Evolutionary conservation across 1,139 yeast genomes (phyloP), one percentile per base, ranked within the genome.

Genomic region (Diutina neorugosa): DNA sequence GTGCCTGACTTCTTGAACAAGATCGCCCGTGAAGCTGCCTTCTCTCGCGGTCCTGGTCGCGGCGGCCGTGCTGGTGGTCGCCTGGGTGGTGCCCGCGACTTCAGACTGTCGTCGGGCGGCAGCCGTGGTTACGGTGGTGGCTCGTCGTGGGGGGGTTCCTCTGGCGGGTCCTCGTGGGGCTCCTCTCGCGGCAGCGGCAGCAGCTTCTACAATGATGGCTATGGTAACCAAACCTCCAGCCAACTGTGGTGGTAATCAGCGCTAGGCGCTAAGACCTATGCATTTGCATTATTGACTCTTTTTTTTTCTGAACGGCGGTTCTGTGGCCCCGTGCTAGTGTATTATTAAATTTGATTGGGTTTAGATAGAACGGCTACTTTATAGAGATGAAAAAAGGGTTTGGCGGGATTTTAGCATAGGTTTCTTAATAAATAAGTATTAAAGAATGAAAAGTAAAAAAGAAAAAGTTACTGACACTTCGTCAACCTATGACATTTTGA

Each of bases 1-100:
- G 86, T 91, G 62, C 98, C 98, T 60, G 81, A 81, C 58, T 93
- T 93, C 77, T 81, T 93, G 69, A 80, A 78, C 61, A 80, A 84
- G 61, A 81, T 90, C 62, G 76, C 88, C 57, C 86, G 96, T 74
- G 98, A 91, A 75, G 72, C 81, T 54, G 72, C 85, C 53, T 77
- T 74, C 61, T 84, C 86, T 59, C 56, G 60, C 23, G 67, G 69
- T 52, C 19, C 37, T n/a, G 62, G 60, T 52, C 60, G 62, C 51
- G 59, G 61, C 37, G 57, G 58, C n/a, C n/a, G n/a, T n/a, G n/a
- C n/a, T 44, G 59, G 61, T 16, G 55, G 61, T 44, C 54, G 65
- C 21, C 58, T 65, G 50, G 62, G 87, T 55, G 75, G 72, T 52
- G 68, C 69, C 56, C 80, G 85, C 70, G 86, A 82, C 67, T 77